These are phyloP conservation scores for Macrolepiota albuminosa DNA, from an alignment of 768 basidiomycete species.

Conservation along the genomic window DNA sequence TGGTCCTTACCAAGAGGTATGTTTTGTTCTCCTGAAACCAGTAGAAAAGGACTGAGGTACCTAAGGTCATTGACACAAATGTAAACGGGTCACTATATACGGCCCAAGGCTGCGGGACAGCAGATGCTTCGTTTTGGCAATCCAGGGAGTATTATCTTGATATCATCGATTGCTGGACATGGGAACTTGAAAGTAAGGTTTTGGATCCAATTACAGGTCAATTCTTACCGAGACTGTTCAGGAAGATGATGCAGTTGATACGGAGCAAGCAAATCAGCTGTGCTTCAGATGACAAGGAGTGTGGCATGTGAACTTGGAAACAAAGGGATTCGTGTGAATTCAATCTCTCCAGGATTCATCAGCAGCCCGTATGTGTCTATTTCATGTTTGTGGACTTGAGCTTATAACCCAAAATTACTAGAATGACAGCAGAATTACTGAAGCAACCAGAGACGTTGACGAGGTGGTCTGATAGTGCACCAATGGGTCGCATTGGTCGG, in stretches of 20 bases:
- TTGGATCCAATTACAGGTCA: neutral
- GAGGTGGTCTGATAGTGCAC: conserved; percentile 64
- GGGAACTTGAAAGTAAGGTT: conserved; percentile 18
- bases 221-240: neutral
- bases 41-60: neutral
- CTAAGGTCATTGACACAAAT: conserved; percentile 64
- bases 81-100: conserved; percentile 56
- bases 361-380: conserved; percentile 47
- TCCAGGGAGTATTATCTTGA: conserved; percentile 54
- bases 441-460: conserved; percentile 56
- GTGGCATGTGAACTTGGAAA: conserved; percentile 75
- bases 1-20: conserved; percentile 53
- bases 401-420: conserved; percentile 18
- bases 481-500: conserved; percentile 66
- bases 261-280: conserved; percentile 70
- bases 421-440: conserved; percentile 69
- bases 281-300: conserved; percentile 73
- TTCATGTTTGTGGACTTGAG: neutral
- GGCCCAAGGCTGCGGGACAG: conserved; percentile 59
- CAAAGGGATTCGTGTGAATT: conserved; percentile 65
- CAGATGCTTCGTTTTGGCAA: conserved; percentile 53
- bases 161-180: conserved; percentile 59
- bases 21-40: neutral
- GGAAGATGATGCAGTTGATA: conserved; percentile 27
- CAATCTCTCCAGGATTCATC: conserved; percentile 71